Evolutionary conservation across 139 green algal species (phyloP).

Genomic region (Penium margaritaceum): DNA sequence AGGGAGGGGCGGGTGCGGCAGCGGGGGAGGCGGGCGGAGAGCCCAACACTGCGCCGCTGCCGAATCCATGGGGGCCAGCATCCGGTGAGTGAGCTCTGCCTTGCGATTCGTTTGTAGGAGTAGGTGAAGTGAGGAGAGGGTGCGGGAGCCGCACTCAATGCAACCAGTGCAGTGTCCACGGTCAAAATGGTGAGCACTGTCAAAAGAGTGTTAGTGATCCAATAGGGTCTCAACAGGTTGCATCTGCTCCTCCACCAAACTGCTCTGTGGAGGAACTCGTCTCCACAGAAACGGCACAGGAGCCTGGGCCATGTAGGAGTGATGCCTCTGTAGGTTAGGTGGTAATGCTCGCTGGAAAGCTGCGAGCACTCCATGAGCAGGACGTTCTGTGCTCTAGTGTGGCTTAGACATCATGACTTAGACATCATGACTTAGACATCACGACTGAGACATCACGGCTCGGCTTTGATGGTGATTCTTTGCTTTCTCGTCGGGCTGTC

Average conservation of each 20-base stretch:
- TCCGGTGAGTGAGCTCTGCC: no score
- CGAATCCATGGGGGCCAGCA: slow-evolving; percentile 93
- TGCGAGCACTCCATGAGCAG: no score
- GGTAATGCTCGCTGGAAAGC: no score
- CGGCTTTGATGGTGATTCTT: background rate
- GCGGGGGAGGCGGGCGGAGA: slow-evolving; percentile 3
- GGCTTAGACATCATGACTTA: no score
- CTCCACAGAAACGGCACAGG: no score
- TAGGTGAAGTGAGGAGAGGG: slow-evolving; percentile 4
- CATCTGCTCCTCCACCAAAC: no score
- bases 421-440: no score
- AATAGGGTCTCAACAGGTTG: background rate
- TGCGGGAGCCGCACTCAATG: background rate
- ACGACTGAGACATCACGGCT: background rate
- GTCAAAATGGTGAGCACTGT: background rate
- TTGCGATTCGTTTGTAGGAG: no score
- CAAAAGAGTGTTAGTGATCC: background rate
- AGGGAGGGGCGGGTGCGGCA: background rate
- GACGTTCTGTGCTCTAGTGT: no score
- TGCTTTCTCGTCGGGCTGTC: background rate
- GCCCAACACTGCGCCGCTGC: slow-evolving; percentile 80
- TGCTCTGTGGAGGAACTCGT: no score
- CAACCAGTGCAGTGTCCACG: background rate
- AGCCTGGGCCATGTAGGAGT: no score
- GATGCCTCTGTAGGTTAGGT: no score